Evolutionary conservation across 2,329 filamentous ascomycete genomes (phyloP).

Genomic region (Diaporthe caulivora): DNA sequence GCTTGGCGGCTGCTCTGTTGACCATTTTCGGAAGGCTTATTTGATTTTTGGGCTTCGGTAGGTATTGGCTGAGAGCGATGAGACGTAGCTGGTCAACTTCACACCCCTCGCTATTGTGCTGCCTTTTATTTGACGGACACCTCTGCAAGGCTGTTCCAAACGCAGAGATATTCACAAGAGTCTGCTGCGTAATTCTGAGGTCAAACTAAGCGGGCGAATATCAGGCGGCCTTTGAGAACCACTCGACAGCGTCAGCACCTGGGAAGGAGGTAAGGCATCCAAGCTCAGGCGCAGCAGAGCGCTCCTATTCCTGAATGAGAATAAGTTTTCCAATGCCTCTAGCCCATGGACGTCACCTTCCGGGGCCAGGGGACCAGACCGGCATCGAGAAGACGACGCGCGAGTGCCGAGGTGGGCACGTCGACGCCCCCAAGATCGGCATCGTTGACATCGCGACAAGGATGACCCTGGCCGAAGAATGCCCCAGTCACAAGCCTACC

Average conservation of each 20-base stretch:
- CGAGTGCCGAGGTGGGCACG: constrained; percentile 15
- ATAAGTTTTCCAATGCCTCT: no score
- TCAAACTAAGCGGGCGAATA: not conserved
- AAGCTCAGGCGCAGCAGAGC: not conserved
- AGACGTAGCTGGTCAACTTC: not conserved
- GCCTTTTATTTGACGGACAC: not conserved
- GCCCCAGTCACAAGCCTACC: constrained; percentile 1
- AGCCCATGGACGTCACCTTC: not conserved
- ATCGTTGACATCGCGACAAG: not conserved
- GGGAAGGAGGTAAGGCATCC: not conserved
- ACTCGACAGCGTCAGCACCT: not conserved
- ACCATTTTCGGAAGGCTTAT: constrained; percentile 41
- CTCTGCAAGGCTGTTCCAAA: not conserved
- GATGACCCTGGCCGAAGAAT: not conserved
- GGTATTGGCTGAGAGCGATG: not conserved
- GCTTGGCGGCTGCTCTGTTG: constrained; percentile 47
- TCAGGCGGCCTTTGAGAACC: not conserved
- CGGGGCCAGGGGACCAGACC: not conserved
- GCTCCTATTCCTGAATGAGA: not conserved
- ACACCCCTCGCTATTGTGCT: rapidly evolving
- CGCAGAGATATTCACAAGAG: not conserved
- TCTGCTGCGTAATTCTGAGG: constrained; percentile 7
- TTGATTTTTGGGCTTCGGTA: not conserved
- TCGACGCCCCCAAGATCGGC: not conserved
- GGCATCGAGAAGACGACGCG: not conserved